Evolutionary conservation across 768 basidiomycete species (phyloP).

Genomic region (Russula dissimulans): DNA sequence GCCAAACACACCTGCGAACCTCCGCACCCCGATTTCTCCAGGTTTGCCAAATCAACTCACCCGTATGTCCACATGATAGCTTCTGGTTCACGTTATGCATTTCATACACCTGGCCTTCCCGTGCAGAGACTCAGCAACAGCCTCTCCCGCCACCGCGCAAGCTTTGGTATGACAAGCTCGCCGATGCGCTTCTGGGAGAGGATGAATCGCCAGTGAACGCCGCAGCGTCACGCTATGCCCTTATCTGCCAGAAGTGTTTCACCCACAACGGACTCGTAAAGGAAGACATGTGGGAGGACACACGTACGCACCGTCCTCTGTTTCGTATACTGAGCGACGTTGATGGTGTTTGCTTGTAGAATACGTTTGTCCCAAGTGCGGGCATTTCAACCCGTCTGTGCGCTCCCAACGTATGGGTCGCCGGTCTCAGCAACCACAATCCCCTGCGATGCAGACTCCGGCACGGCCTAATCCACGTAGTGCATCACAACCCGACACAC

Average conservation of each 20-base stretch:
- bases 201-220: slow-evolving; percentile 42
- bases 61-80: slow-evolving; percentile 25
- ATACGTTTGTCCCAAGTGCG: slow-evolving; percentile 80
- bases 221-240: slow-evolving; percentile 54
- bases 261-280: slow-evolving; percentile 83
- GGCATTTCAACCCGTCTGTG: slow-evolving; percentile 60
- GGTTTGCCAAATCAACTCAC: slow-evolving; percentile 31
- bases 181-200: slow-evolving; percentile 79
- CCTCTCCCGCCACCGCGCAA: slow-evolving; percentile 49
- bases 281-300: slow-evolving; percentile 71
- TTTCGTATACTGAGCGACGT: background rate
- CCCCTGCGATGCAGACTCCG: background rate
- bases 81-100: background rate
- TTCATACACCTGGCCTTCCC: background rate
- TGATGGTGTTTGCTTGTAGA: slow-evolving; percentile 36
- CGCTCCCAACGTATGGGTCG: slow-evolving; percentile 17
- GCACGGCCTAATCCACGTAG: background rate
- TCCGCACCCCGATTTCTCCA: slow-evolving; percentile 20
- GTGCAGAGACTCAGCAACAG: slow-evolving; percentile 31
- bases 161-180: slow-evolving; percentile 81
- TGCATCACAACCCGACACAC: background rate
- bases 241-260: slow-evolving; percentile 85
- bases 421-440: background rate
- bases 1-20: slow-evolving; percentile 16
- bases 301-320: slow-evolving; percentile 48